Conservation (phyloP, 2,329 filamentous ascomycete genomes). For the Neofusicoccum laricinum region DNA sequence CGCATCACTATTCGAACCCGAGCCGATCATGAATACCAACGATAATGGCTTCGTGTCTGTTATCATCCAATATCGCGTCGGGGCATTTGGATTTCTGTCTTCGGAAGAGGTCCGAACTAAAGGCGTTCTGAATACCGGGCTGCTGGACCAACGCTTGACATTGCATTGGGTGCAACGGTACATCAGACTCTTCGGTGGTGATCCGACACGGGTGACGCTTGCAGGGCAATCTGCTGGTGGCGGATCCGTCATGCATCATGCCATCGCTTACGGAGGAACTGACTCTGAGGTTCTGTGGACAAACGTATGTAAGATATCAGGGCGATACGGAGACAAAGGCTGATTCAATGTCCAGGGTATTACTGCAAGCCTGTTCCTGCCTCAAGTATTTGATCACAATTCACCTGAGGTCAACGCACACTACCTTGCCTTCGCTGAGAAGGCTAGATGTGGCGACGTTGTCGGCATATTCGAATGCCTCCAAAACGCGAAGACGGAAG, state of each 20-base stretch:
- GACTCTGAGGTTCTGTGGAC: constrained; percentile 19
- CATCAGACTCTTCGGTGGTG: constrained; percentile 48
- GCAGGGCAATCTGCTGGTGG: constrained; percentile 39
- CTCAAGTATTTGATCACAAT: constrained; percentile 56
- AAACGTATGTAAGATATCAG: constrained; percentile 20
- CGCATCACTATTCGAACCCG: constrained; percentile 57
- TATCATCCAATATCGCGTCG: constrained; percentile 56
- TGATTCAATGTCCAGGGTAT: neutral
- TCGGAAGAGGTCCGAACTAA: constrained; percentile 51
- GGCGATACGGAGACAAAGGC: too few species aligned
- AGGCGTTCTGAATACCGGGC: constrained; percentile 38
- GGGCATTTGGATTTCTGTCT: constrained; percentile 61
- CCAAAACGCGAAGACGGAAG: constrained; percentile 53
- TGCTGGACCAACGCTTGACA: constrained; percentile 50
- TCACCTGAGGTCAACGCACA: constrained; percentile 49
- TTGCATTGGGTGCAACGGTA: constrained; percentile 53
- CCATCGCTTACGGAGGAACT: constrained; percentile 33
- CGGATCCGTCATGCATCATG: constrained; percentile 38
- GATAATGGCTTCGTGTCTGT: constrained; percentile 55
- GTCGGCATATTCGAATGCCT: constrained; percentile 46
- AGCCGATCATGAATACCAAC: constrained; percentile 51
- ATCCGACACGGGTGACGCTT: constrained; percentile 31
- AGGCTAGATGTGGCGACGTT: constrained; percentile 46
- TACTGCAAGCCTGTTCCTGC: constrained; percentile 51
- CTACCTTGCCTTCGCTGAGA: constrained; percentile 46